These are phyloP conservation scores for Cyclotella sp. DNA, from an alignment of 108 stramenopile species.

Conservation along the genomic window DNA sequence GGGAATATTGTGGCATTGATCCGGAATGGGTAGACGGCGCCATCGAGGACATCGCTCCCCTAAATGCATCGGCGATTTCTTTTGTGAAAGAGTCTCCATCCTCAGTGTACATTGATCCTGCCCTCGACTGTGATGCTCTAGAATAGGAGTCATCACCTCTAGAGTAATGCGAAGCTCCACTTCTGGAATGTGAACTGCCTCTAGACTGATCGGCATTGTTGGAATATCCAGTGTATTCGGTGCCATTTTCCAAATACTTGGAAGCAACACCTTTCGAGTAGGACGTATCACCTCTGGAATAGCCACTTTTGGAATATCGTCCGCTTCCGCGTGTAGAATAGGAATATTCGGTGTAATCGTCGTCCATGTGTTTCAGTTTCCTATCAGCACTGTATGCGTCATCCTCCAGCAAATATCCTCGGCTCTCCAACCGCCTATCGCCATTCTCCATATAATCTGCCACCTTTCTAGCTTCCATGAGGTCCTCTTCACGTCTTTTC, in stretches of 20 bases:
- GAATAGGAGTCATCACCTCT: constrained; percentile 2
- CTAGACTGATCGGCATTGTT: not conserved
- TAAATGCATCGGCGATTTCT: not conserved
- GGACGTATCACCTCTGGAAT: constrained; percentile 2
- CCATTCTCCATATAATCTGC: constrained; percentile 34
- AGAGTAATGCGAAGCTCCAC: not conserved
- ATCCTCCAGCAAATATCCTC: constrained; percentile 27
- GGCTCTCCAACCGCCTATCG: not conserved
- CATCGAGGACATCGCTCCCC: not conserved
- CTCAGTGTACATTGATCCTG: constrained; percentile 2
- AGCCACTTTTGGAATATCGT: not conserved
- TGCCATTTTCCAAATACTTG: constrained; percentile 4
- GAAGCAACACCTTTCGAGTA: not conserved
- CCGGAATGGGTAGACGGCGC: not conserved
- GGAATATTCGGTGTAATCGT: constrained; percentile 3
- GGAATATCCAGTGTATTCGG: not conserved
- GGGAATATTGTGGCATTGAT: not conserved
- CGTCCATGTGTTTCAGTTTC: constrained; percentile 2
- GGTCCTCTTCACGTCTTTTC: constrained; percentile 25
- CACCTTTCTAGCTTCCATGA: constrained; percentile 31
- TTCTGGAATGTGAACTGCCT: not conserved
- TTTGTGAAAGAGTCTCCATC: constrained; percentile 17
- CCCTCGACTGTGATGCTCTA: constrained; percentile 11
- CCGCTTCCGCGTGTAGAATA: not conserved
- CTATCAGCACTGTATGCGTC: constrained; percentile 32